phyloP scores from a whole-genome alignment of 2,329 filamentous ascomycete genomes.

The Monosporascus sp. region DNA sequence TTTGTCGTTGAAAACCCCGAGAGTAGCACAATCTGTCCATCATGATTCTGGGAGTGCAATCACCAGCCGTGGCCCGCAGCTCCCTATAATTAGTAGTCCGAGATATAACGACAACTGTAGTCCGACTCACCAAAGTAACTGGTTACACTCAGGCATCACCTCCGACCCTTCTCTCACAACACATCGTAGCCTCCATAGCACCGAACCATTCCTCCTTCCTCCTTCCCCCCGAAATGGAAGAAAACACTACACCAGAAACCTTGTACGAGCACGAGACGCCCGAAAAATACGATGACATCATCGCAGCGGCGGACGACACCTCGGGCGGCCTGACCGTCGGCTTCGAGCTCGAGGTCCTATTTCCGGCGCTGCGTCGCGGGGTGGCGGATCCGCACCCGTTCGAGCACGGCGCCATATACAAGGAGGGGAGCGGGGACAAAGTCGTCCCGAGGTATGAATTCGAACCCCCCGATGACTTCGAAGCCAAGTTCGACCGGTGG shows the following conservation, averaged over 20 bases:
- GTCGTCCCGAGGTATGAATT: neutral
- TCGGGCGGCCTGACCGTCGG: constrained; percentile 16
- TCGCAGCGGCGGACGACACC: constrained; percentile 13
- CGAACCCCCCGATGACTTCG: neutral
- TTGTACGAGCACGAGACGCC: neutral
- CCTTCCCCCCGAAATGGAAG: neutral
- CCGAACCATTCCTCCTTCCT: too few species aligned
- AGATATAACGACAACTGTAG: too few species aligned
- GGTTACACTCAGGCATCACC: too few species aligned
- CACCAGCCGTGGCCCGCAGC: too few species aligned
- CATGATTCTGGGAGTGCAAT: too few species aligned
- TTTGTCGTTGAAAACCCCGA: too few species aligned
- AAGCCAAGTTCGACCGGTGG: neutral
- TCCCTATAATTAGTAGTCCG: too few species aligned
- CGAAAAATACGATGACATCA: constrained; percentile 11
- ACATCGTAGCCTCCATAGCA: too few species aligned
- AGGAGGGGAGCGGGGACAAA: neutral
- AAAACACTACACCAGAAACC: neutral
- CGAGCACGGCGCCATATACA: neutral
- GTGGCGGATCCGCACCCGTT: constrained; percentile 9
- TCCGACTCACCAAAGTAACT: too few species aligned
- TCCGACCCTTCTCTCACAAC: too few species aligned
- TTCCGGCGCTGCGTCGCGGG: constrained; percentile 1
- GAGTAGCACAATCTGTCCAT: too few species aligned
- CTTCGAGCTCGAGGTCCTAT: constrained; percentile 21